These are phyloP conservation scores for Colletotrichum abscissum DNA, from an alignment of 2,329 filamentous ascomycete species.

Conservation along the genomic window DNA sequence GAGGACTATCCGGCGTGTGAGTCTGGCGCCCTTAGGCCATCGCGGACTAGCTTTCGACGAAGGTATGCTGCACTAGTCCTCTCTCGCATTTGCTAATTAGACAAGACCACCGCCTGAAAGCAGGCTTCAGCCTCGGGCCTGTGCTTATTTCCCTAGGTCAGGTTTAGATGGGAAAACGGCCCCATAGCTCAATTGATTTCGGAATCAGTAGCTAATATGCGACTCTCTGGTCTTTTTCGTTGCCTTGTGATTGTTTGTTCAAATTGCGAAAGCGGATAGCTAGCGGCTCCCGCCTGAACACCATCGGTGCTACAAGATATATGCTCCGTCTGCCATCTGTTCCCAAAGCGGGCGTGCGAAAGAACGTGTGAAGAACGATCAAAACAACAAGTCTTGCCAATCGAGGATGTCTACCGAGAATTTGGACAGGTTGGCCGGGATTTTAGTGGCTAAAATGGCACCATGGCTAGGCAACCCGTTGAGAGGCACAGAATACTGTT, in stretches of 20 bases:
- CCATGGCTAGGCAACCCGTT: not conserved
- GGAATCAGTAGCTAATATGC: no score
- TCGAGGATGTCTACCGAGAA: not conserved
- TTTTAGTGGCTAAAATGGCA: not conserved
- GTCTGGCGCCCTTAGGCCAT: not conserved
- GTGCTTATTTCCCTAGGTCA: slow-evolving; percentile 9
- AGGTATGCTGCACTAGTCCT: slow-evolving; percentile 3
- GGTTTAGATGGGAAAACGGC: not conserved
- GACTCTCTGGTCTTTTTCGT: not conserved
- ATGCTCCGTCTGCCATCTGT: not conserved
- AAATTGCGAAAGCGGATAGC: not conserved
- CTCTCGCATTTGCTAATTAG: slow-evolving; percentile 10
- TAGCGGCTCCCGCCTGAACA: not conserved
- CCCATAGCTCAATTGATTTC: not conserved
- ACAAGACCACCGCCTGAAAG: slow-evolving; percentile 9
- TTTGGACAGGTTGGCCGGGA: not conserved
- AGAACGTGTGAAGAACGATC: not conserved
- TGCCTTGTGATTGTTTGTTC: not conserved
- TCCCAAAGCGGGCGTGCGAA: not conserved
- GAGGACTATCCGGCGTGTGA: slow-evolving; percentile 23
- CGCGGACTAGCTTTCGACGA: not conserved
- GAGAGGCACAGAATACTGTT: not conserved
- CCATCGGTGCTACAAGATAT: not conserved
- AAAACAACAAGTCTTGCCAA: not conserved
- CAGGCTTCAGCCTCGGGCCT: slow-evolving; percentile 20